These are phyloP conservation scores for Toxoplasma gondii DNA, from an alignment of 169 alveolate species.

Conservation along the genomic window DNA sequence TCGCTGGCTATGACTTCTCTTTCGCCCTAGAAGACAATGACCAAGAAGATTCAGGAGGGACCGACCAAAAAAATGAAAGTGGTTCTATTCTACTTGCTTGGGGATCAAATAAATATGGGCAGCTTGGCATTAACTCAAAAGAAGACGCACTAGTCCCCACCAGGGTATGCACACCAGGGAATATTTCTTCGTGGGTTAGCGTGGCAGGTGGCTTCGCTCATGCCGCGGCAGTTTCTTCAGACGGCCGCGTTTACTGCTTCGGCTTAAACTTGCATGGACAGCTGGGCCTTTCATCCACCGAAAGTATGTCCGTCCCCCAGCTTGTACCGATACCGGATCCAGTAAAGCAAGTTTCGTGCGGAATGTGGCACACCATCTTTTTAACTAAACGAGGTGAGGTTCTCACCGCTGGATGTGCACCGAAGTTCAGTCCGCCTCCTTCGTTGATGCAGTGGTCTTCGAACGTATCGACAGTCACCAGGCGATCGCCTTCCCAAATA, in stretches of 20 bases:
- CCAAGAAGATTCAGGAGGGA: background rate
- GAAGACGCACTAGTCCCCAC: background rate
- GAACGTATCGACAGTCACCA: background rate
- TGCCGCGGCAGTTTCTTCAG: background rate
- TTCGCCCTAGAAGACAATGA: background rate
- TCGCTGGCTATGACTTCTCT: slow-evolving; percentile 13
- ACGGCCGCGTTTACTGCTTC: background rate
- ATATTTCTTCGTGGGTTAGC: background rate
- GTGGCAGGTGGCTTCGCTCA: slow-evolving; percentile 34
- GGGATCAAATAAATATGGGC: slow-evolving; percentile 24
- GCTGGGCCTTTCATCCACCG: slow-evolving; percentile 14
- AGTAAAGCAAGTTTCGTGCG: slow-evolving; percentile 24
- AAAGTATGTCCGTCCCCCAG: background rate
- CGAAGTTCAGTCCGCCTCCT: background rate
- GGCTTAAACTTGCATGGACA: slow-evolving; percentile 29
- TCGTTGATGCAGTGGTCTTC: background rate
- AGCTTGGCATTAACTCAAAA: slow-evolving; percentile 1
- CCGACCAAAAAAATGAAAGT: background rate
- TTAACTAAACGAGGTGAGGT: background rate
- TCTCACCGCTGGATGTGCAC: slow-evolving; percentile 19
- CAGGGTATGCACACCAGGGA: background rate
- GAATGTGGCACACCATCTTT: slow-evolving; percentile 32
- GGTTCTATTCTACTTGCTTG: background rate
- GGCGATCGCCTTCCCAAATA: background rate
- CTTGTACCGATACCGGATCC: background rate